Evolutionary conservation across 352 stramenopile genomes (phyloP).

Genomic region (Globisporangium paddicum): DNA sequence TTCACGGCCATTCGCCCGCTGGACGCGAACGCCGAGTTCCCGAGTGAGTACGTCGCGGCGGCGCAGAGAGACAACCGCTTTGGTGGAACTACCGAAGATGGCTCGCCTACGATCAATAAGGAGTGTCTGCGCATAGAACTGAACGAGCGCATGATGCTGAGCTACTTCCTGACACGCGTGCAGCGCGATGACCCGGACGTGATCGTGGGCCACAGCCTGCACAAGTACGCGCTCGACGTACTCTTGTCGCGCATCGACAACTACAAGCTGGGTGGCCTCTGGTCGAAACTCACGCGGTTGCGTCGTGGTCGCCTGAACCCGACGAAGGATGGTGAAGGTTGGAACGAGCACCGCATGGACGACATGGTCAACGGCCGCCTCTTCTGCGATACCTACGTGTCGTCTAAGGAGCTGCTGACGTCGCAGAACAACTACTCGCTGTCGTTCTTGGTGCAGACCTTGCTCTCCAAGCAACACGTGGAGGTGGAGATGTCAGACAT

Average conservation of each 20-base stretch:
- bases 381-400: constrained; percentile 98
- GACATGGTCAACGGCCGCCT: constrained; percentile 92
- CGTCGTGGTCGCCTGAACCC: constrained; percentile 68
- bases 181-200: constrained; percentile 97
- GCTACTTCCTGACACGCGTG: constrained; percentile 89
- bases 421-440: constrained; percentile 98
- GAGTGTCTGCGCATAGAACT: constrained; percentile 69
- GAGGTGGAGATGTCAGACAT: constrained; percentile 97
- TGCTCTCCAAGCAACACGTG: constrained; percentile 84
- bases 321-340: constrained; percentile 80
- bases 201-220: constrained; percentile 98
- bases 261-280: constrained; percentile 84
- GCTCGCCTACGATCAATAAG: constrained; percentile 26
- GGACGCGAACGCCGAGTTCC: constrained; percentile 59
- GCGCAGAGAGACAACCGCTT: constrained; percentile 63
- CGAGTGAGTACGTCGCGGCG: constrained; percentile 44
- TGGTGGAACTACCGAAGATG: constrained; percentile 33
- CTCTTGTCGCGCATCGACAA: constrained; percentile 93
- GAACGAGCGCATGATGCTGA: constrained; percentile 84
- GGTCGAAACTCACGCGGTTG: constrained; percentile 81
- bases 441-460: constrained; percentile 90
- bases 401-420: constrained; percentile 95
- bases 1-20: constrained; percentile 81
- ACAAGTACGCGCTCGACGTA: constrained; percentile 98
- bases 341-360: constrained; percentile 87